Evolutionary conservation across 176 grass and related monocot genomes (phyloP), one percentile per base, ranked within the genome.

Genomic region (Juncus effusus): DNA sequence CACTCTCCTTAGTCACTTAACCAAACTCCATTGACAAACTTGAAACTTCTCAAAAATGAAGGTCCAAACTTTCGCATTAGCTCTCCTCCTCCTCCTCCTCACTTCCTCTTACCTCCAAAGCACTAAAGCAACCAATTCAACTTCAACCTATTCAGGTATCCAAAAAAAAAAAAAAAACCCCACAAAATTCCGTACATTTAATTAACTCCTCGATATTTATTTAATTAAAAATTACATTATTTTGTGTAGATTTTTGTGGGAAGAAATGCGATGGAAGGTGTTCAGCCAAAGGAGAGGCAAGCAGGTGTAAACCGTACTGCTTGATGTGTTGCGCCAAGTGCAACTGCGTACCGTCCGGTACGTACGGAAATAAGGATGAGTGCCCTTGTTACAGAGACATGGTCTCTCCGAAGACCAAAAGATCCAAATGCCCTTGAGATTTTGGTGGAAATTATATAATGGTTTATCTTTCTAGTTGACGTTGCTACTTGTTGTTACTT

Each of bases 331-430:
- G 83, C 67, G 39, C 62, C 60, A 36, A 51, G 8, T 95, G 86
- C 78, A 5, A 69, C 15, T 90, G 90, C 63, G 90, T 95, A 74
- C 90, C 90, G 7, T 90, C 83, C 11, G 86, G 86, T 11, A 85
- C 86, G 3, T 38, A 61, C 11, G 91, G 86, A 1, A 82, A 83
- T 81, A 90, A 87, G 78, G 86, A 90, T 50, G 81, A 87, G 75
- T 95, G 86, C 83, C 81, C 91, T 2, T 95, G 91, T 68, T 95
- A 95, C 81, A 62, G 91, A 5, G 91, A 95, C 86, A 85, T 60
- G 86, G 54, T 28, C 42, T 77, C 78, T 11, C 74, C 73, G 49
- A 70, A 79, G 69, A 82, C 11, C 58, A 52, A 56, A 15, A 82
- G 81, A 42, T 56, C 91, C 45, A 87, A 90, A 65, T 95, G 91